Evolutionary conservation across 345 rosid genomes (phyloP).

Genomic region (Bruguiera parviflora): DNA sequence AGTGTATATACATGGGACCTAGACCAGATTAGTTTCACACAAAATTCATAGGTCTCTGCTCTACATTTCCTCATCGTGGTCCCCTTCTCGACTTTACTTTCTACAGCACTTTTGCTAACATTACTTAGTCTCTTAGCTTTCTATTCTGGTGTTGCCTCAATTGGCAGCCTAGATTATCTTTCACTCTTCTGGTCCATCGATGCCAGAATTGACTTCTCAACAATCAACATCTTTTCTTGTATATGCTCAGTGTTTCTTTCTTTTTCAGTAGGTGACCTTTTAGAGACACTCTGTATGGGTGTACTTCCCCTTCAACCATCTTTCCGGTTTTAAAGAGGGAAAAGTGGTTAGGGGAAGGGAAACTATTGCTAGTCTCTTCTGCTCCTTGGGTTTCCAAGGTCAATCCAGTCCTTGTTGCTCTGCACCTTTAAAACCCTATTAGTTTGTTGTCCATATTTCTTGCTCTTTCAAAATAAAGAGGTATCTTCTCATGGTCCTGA

Average conservation of each 20-base stretch:
- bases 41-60: conserved; percentile 23
- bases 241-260: conserved; percentile 20
- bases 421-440: conserved; percentile 17
- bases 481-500: conserved; percentile 3
- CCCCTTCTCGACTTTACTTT: conserved; percentile 10
- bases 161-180: conserved; percentile 14
- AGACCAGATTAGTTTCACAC: conserved; percentile 16
- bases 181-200: not conserved
- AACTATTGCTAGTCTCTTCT: conserved; percentile 23
- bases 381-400: conserved; percentile 22
- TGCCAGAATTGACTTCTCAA: conserved; percentile 23
- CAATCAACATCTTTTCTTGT: conserved; percentile 25
- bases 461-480: conserved; percentile 9
- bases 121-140: conserved; percentile 14
- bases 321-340: conserved; percentile 63
- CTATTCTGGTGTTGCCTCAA: conserved; percentile 13
- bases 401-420: conserved; percentile 26
- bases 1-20: conserved; percentile 41
- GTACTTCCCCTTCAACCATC: conserved; percentile 42
- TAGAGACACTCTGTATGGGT: conserved; percentile 13
- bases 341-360: conserved; percentile 50
- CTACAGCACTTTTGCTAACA: conserved; percentile 12
- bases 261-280: conserved; percentile 26
- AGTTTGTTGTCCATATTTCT: not conserved
- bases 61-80: conserved; percentile 8